phyloP scores from a whole-genome alignment of 1,139 yeast species.

The Ashbya aceris region DNA sequence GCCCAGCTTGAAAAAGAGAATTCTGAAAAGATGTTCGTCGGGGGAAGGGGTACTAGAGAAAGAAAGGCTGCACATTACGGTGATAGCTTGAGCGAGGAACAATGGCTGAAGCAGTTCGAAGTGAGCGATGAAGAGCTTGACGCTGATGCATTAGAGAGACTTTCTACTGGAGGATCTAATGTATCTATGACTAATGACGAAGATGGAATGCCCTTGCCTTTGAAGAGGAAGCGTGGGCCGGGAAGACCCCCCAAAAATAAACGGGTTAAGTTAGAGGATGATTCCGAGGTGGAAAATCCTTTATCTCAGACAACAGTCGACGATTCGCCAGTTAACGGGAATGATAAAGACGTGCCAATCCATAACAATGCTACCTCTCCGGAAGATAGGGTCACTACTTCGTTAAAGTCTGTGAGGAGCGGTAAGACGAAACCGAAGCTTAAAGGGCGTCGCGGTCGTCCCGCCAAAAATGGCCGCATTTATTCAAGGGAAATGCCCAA shows the following conservation, averaged over 20 bases:
- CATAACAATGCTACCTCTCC: constrained; percentile 5
- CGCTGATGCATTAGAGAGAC: background rate
- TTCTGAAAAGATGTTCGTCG: constrained; percentile 34
- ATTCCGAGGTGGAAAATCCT: background rate
- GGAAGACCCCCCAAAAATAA: constrained; percentile 11
- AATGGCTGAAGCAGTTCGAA: constrained; percentile 61
- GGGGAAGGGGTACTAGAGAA: constrained; percentile 58
- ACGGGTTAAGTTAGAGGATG: constrained; percentile 5
- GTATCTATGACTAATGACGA: constrained; percentile 8
- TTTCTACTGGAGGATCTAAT: constrained; percentile 4
- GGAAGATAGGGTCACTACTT: constrained; percentile 9
- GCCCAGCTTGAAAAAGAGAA: constrained; percentile 41
- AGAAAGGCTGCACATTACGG: constrained; percentile 51
- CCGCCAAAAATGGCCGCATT: constrained; percentile 26
- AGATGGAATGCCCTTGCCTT: constrained; percentile 9
- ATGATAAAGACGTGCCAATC: constrained; percentile 5
- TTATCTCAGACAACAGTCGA: constrained; percentile 3
- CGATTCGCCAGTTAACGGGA: constrained; percentile 3
- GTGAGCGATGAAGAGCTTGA: constrained; percentile 27
- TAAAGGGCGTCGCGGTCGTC: constrained; percentile 18
- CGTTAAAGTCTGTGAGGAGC: constrained; percentile 20
- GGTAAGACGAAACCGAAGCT: constrained; percentile 15
- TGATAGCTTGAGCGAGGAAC: constrained; percentile 67
- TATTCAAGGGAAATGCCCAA: constrained; percentile 36
- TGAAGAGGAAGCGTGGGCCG: constrained; percentile 13